Conservation (phyloP, 1,139 yeast genomes). For the Debaryomycetaceae sp. region DNA sequence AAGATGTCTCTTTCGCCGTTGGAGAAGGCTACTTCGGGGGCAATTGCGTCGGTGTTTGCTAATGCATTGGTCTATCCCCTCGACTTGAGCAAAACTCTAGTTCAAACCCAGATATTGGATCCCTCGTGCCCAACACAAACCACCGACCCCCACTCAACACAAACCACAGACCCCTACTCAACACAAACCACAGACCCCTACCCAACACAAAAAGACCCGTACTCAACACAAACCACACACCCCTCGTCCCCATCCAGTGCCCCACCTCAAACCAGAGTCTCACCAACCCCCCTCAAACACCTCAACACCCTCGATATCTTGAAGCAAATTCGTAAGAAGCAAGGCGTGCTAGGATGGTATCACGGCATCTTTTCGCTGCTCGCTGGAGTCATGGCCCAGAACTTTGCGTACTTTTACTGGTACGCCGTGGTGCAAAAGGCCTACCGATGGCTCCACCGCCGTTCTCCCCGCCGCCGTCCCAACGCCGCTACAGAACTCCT, state of each 20-base stretch:
- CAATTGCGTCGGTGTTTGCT: conserved; percentile 75
- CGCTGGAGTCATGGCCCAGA: conserved; percentile 67
- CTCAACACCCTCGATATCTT: conserved; percentile 56
- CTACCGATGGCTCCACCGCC: conserved; percentile 36
- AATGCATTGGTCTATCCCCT: conserved; percentile 71
- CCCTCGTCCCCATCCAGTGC: too few relatives aligned
- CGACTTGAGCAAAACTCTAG: conserved; percentile 61
- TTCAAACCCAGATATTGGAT: conserved; percentile 53
- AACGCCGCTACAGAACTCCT: conserved; percentile 60
- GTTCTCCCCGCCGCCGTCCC: conserved; percentile 27
- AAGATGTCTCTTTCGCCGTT: conserved; percentile 41
- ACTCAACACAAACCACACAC: conserved; percentile 3
- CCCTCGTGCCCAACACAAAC: conserved; percentile 4
- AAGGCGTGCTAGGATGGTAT: conserved; percentile 68
- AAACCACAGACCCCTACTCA: background rate
- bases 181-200: background rate
- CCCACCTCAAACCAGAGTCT: too few relatives aligned
- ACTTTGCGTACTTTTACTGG: conserved; percentile 83
- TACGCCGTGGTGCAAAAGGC: conserved; percentile 61
- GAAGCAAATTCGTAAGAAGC: conserved; percentile 39
- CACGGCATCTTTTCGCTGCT: conserved; percentile 64
- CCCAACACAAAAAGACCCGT: background rate
- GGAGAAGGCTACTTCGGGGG: conserved; percentile 78
- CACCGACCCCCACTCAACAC: background rate
- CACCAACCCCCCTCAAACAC: conserved; percentile 39